A percentile compares a stretch with the other conserved stretches of the same genome.
These are phyloP conservation scores for Tetrapisispora taiwanensis DNA, from an alignment of 805 yeast genomes.

Conservation along the genomic window DNA sequence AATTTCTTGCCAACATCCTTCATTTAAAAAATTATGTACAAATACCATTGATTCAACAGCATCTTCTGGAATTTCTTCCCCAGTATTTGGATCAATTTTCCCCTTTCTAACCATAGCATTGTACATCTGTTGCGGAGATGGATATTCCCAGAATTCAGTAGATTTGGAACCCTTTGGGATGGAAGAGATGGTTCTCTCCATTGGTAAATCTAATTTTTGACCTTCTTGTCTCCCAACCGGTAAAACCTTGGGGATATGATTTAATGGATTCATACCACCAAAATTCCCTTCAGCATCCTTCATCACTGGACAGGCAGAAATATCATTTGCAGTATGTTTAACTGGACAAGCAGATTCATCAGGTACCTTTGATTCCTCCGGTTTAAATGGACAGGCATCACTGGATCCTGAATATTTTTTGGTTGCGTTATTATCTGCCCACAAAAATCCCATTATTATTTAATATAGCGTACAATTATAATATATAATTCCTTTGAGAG, in stretches of 20 bases:
- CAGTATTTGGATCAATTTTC: conserved; percentile 37
- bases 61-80: conserved; percentile 80
- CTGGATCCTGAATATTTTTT: neutral
- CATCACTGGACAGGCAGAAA: conserved; percentile 22
- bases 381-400: neutral
- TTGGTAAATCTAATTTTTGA: conserved; percentile 68
- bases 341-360: conserved; percentile 3
- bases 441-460: neutral
- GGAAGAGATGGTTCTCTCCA: conserved; percentile 70
- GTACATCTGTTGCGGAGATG: conserved; percentile 98
- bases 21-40: conserved; percentile 91
- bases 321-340: conserved; percentile 8
- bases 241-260: conserved; percentile 77
- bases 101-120: conserved; percentile 96
- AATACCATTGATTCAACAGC: conserved; percentile 96
- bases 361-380: neutral
- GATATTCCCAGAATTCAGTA: conserved; percentile 93
- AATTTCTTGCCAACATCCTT: conserved; percentile 95
- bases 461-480: no score
- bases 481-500: no score
- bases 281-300: conserved; percentile 19
- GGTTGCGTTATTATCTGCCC: neutral
- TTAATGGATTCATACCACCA: conserved; percentile 56
- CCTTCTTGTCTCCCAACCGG: conserved; percentile 58
- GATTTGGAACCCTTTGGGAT: conserved; percentile 71